Base-by-base conservation (phyloP, 129 eudicot genomes). In the Ambrosia artemisiifolia region DNA sequence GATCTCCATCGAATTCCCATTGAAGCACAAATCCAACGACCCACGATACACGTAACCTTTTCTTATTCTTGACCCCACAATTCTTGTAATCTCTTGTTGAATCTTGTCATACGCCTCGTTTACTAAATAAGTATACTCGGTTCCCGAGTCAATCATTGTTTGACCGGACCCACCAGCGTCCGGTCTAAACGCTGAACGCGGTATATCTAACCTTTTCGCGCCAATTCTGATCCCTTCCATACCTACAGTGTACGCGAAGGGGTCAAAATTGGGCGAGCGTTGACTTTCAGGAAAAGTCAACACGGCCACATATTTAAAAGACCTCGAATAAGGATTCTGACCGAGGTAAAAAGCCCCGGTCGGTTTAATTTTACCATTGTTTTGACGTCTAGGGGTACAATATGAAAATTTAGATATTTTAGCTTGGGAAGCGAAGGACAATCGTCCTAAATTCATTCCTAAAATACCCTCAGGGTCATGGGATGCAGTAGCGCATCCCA, bases 141-240 rank as follows among this genome's bases (percentile, higher is more conserved):
- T 87, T 75, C 95, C 97, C 11, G 97, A 91, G 63, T 91, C 97
- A 19, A 91, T 82, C 57, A 91, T 75, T 44, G 97, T 88, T 81
- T 91, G 97, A 19, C 97, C 92, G 24, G 89, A 81, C 7, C 97
- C 97, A 11, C 87, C 82, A 8, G 86, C 82, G 46, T 91, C 82
- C 5, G 97, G 89, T 65, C 87, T 79, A 73, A 91, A 91, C 24
- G 46, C 91, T 3, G 86, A 24, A 13, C 46, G 50, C 0, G 86
- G 14, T 59, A 91, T 84, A 47, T 80, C 76, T 36, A 91, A 49
- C 28, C 49, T 85, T 55, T 64, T 88, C 19, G 70, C 86, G 6
- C 88, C 91, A 3, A 91, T 67, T 38, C 73, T 62, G 24, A 91
- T 83, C 6, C 89, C 97, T 2, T 75, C 81, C 74, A 91, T 24